Evolutionary conservation across 306 rosid species (phyloP), one percentile per base, ranked within the genome.

Genomic region (cucumber (Cucumis sativus)): DNA sequence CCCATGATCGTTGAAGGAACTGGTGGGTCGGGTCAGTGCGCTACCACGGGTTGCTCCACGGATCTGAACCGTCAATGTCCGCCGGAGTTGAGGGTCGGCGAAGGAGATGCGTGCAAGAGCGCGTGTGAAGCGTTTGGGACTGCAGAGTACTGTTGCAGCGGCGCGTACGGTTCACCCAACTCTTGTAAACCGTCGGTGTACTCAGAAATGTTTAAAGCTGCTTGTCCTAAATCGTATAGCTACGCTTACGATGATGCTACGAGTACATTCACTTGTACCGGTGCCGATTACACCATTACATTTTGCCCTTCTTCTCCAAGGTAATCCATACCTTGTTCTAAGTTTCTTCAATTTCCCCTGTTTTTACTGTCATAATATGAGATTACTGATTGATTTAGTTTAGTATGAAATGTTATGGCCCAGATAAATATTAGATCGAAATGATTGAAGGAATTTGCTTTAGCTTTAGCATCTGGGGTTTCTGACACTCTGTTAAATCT

Each of bases 71-170:
- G 28, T 63, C 90, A 83, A 57, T 95, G 98, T 49, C 98, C 98
- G 12, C 15, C 89, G 30, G 98, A 95, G 89, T 61, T 95, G 39
- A 92, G 79, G 45, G 89, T 84, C 0, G 88, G 83, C 0, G 88
- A 84, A 7, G 96, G 97, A 0, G 83, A 83, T 86, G 98, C 97
- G 86, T 95, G 98, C 37, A 95, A 83, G 84, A 95, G 98, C 86
- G 98, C 97, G 83, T 95, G 98, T 23, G 97, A 88, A 82, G 98
- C 98, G 45, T 95, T 95, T 79, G 97, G 91, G 6, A 95, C 84
- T 25, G 91, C 96, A 0, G 96, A 95, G 83, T 95, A 95, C 60
- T 95, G 98, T 33, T 88, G 91, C 55, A 88, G 89, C 79, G 91
- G 91, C 81, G 89, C 83, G 84, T 88, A 82, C 21, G 85, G 81